Percentiles rank a stretch among this genome's conserved stretches.
phyloP scores from a whole-genome alignment of 1,139 yeast genomes.

The Taphrina confusa region DNA sequence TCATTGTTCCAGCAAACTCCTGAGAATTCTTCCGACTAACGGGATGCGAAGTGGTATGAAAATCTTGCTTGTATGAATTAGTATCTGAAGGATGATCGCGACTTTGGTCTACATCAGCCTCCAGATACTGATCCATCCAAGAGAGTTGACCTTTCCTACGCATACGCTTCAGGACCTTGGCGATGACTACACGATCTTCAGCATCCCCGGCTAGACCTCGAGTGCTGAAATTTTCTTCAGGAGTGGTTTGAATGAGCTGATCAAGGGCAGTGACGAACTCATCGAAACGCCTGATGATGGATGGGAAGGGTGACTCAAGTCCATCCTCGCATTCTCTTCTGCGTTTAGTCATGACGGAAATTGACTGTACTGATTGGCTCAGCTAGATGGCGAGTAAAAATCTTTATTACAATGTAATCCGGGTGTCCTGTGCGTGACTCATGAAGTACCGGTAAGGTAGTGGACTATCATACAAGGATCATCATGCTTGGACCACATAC shows the following conservation, averaged over 20 bases:
- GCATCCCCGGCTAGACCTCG: constrained; percentile 2
- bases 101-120: constrained; percentile 6
- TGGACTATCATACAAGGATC: no score
- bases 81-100: constrained; percentile 20
- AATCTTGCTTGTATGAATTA: constrained; percentile 11
- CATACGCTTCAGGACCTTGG: constrained; percentile 32
- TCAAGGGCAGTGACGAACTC: constrained; percentile 2
- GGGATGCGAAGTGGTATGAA: background rate
- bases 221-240: constrained; percentile 22
- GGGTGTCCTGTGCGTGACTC: no score
- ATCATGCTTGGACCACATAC: no score
- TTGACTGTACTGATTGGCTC: no score
- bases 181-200: constrained; percentile 29
- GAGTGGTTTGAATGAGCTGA: constrained; percentile 6
- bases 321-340: background rate
- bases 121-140: constrained; percentile 35
- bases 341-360: constrained; percentile 17
- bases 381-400: no score
- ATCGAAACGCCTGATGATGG: constrained; percentile 4
- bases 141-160: constrained; percentile 23
- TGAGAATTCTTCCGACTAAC: no score
- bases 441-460: no score
- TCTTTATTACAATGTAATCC: no score
- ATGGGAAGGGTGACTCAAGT: background rate
- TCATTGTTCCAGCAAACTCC: background rate